These are phyloP conservation scores for Kluyveromyces aestuarii DNA, from an alignment of 805 yeast species.

Conservation along the genomic window DNA sequence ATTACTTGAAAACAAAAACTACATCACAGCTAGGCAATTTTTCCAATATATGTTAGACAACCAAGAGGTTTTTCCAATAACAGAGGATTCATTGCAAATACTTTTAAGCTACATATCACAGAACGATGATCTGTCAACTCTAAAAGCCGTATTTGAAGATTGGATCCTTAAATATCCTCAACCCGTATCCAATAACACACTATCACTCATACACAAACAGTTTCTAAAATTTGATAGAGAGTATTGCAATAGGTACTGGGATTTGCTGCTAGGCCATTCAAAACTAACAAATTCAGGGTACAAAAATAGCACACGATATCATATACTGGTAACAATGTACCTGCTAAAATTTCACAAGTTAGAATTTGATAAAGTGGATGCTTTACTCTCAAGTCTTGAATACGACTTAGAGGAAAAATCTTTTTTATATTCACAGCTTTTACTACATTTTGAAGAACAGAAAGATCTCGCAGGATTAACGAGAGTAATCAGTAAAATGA, in stretches of 20 bases:
- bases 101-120: constrained; percentile 13
- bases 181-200: constrained; percentile 4
- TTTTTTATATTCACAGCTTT: constrained; percentile 10
- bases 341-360: neutral
- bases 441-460: constrained; percentile 9
- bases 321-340: neutral
- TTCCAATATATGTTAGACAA: constrained; percentile 21
- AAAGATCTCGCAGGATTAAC: constrained; percentile 11
- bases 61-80: constrained; percentile 22
- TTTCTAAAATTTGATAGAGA: constrained; percentile 7
- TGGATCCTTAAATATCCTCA: constrained; percentile 14
- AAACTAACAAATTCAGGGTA: constrained; percentile 11
- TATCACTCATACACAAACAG: constrained; percentile 16
- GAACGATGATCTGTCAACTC: constrained; percentile 11
- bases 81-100: constrained; percentile 10
- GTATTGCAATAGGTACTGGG: constrained; percentile 2
- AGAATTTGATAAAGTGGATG: neutral
- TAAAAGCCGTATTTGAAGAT: constrained; percentile 15
- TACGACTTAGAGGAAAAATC: constrained; percentile 4
- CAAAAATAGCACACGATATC: constrained; percentile 2
- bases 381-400: neutral
- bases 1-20: constrained; percentile 19
- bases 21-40: constrained; percentile 24
- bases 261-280: constrained; percentile 10
- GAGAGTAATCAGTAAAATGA: constrained; percentile 6